Evolutionary conservation across 2,329 filamentous ascomycete species (phyloP).

Genomic region (Neocatenulostroma microsporum): DNA sequence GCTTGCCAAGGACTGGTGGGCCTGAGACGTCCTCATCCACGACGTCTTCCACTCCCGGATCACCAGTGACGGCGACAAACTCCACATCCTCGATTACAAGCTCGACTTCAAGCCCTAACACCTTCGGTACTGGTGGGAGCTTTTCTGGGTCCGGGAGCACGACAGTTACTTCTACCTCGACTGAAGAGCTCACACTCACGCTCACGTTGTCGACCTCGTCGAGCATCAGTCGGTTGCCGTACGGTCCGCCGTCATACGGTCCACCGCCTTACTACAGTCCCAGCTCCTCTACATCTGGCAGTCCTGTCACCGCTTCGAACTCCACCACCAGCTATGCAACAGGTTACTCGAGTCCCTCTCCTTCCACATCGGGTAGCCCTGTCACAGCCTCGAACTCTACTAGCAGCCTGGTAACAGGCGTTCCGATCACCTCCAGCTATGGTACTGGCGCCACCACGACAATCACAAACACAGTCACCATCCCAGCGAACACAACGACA

Average conservation of each 20-base stretch:
- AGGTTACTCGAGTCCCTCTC: too few species aligned
- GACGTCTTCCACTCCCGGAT: conserved; percentile 10
- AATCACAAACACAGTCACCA: neutral
- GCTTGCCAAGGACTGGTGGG: conserved; percentile 7
- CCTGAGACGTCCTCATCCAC: conserved; percentile 1
- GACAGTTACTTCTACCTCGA: conserved; percentile 2
- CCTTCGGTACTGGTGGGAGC: too few species aligned
- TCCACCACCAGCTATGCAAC: neutral
- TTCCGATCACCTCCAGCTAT: neutral
- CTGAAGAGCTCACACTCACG: conserved; percentile 6
- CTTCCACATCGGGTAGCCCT: neutral
- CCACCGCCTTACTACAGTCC: too few species aligned
- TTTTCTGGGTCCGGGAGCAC: neutral
- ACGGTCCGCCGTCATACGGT: too few species aligned
- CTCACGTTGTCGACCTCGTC: conserved; percentile 3
- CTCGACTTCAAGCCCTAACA: too few species aligned
- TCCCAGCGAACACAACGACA: too few species aligned
- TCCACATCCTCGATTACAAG: neutral
- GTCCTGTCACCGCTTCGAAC: conserved; percentile 2
- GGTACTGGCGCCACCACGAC: neutral
- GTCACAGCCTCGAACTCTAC: conserved; percentile 2
- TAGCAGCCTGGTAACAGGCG: too few species aligned
- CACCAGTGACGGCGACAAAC: conserved; percentile 5
- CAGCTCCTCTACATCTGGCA: neutral
- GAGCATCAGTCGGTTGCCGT: neutral